Percentiles rank a stretch among this genome's conserved stretches.
Evolutionary conservation across 768 basidiomycete species (phyloP).

Genomic region (Sutorius australiensis): DNA sequence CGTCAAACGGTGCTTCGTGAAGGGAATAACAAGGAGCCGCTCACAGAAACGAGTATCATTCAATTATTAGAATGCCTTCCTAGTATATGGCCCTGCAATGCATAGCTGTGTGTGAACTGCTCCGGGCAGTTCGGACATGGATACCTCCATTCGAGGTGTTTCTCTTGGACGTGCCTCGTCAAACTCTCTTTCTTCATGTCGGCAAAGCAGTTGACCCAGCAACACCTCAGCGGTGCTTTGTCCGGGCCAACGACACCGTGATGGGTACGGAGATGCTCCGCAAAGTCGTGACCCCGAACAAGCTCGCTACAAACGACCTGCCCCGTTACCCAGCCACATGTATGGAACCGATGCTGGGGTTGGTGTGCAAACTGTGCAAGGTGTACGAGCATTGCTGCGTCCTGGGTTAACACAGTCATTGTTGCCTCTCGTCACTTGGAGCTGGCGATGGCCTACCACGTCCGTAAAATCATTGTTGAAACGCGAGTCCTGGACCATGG

Average conservation of each 20-base stretch:
- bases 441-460: background rate
- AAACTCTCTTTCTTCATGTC: constrained; percentile 30
- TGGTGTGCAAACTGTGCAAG: background rate
- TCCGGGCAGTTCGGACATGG: constrained; percentile 17
- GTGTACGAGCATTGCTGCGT: background rate
- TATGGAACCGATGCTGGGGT: constrained; percentile 8
- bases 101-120: constrained; percentile 26
- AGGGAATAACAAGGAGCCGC: background rate
- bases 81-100: constrained; percentile 12
- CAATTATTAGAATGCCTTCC: constrained; percentile 9
- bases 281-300: constrained; percentile 7
- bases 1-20: background rate
- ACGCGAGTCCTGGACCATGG: background rate
- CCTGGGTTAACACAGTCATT: constrained; percentile 11
- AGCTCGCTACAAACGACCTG: background rate
- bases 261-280: constrained; percentile 19
- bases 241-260: constrained; percentile 24
- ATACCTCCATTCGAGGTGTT: constrained; percentile 19
- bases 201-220: constrained; percentile 16
- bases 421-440: background rate
- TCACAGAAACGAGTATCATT: background rate
- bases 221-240: constrained; percentile 1
- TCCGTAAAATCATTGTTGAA: constrained; percentile 12
- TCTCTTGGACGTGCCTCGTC: constrained; percentile 25
- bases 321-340: constrained; percentile 15